Conservation (phyloP, 1,284 basidiomycete species). For the Papiliotrema terrestris region DNA sequence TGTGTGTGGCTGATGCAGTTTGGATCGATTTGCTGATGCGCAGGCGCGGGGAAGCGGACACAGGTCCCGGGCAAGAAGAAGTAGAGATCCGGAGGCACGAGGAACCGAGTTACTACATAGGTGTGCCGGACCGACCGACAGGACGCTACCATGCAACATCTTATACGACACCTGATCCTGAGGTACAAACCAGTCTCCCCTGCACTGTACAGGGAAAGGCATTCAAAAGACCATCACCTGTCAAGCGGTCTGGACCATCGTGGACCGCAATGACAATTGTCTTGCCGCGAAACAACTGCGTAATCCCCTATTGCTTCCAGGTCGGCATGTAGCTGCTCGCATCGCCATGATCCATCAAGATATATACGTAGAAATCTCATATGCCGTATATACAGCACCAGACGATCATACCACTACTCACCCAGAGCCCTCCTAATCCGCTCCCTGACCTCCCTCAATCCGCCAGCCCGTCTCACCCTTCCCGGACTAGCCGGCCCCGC, state of each 20-base stretch:
- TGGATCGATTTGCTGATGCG: not conserved
- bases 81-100: not conserved
- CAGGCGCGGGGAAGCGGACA: slow-evolving; percentile 3
- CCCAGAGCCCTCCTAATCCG: slow-evolving; percentile 44
- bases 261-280: too few relatives aligned
- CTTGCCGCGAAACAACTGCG: too few relatives aligned
- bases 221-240: too few relatives aligned
- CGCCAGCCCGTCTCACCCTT: slow-evolving; percentile 33
- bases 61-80: not conserved
- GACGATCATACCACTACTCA: slow-evolving; percentile 9
- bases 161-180: too few relatives aligned
- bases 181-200: too few relatives aligned
- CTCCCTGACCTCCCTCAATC: slow-evolving; percentile 44
- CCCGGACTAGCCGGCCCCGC: slow-evolving; percentile 40
- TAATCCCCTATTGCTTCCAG: too few relatives aligned
- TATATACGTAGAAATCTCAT: not conserved
- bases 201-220: too few relatives aligned
- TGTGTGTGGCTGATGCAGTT: not conserved
- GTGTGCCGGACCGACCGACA: too few relatives aligned
- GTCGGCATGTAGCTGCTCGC: not conserved
- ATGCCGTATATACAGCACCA: not conserved
- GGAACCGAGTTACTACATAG: too few relatives aligned
- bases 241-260: too few relatives aligned
- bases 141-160: too few relatives aligned
- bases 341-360: not conserved